A percentile compares a stretch with the other conserved stretches of the same genome.
Conservation (phyloP, 148 eudicot genomes). For the Camellia japonica region DNA sequence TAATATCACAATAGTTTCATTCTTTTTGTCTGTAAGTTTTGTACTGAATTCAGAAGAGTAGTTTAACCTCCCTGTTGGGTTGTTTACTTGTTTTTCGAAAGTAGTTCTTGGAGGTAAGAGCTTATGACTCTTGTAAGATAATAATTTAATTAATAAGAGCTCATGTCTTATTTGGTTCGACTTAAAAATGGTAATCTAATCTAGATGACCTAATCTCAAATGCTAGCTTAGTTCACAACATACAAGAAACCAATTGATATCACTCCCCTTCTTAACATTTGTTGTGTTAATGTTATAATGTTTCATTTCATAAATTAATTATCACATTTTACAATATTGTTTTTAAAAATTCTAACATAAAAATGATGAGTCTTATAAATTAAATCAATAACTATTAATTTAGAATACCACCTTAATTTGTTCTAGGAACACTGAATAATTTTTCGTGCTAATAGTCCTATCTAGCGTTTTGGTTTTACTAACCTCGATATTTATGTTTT, state of each 20-base stretch:
- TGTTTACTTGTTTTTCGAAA: constrained; percentile 4
- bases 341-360: too few relatives aligned
- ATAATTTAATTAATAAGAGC: background rate
- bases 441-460: too few relatives aligned
- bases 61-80: constrained; percentile 17
- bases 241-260: background rate
- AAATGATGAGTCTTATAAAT: too few relatives aligned
- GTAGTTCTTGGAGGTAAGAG: constrained; percentile 14
- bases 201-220: background rate
- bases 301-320: too few relatives aligned
- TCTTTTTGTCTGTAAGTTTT: background rate
- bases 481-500: too few relatives aligned
- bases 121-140: background rate
- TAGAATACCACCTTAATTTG: too few relatives aligned
- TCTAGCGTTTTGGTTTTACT: too few relatives aligned
- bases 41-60: background rate
- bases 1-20: background rate
- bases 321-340: too few relatives aligned
- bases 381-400: too few relatives aligned
- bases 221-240: background rate
- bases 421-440: too few relatives aligned
- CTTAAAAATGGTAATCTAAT: background rate
- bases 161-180: background rate
- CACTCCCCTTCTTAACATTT: background rate
- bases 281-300: too few relatives aligned